phyloP scores from a whole-genome alignment of 139 green algal species.

The Diplosphaera chodatii region DNA sequence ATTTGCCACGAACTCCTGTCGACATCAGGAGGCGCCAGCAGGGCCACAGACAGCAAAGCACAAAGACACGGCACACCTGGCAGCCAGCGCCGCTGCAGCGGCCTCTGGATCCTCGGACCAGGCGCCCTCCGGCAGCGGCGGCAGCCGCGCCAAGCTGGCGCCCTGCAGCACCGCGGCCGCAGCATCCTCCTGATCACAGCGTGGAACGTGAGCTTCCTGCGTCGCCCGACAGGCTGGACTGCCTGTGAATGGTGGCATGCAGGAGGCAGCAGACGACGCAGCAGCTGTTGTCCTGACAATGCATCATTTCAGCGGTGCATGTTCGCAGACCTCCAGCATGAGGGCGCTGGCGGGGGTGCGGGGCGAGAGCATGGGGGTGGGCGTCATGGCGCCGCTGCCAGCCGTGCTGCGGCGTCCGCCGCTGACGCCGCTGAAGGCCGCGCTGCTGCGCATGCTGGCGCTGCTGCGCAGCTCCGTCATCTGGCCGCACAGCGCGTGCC shows the following conservation, averaged over 20 bases:
- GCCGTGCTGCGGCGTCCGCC: too few species aligned
- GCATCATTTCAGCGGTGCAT: conserved; percentile 3
- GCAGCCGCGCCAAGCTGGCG: conserved; percentile 1
- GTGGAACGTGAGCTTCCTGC: too few species aligned
- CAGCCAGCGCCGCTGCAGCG: conserved; percentile 9
- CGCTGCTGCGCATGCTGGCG: background rate
- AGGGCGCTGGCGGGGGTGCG: background rate
- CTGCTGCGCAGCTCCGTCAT: conserved; percentile 11
- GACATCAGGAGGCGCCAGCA: too few species aligned
- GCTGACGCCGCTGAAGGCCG: too few species aligned
- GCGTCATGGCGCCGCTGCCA: too few species aligned
- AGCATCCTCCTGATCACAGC: conserved; percentile 16
- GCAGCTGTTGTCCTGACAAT: too few species aligned
- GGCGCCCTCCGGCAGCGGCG: conserved; percentile 11
- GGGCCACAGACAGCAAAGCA: too few species aligned
- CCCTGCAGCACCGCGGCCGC: conserved; percentile 12
- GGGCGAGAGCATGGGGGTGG: too few species aligned
- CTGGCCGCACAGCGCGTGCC: conserved; percentile 28
- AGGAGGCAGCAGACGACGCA: too few species aligned
- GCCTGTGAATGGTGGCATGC: too few species aligned
- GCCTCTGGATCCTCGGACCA: conserved; percentile 3
- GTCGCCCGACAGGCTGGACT: too few species aligned
- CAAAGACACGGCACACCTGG: background rate
- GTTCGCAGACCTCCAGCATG: conserved; percentile 13
- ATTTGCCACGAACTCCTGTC: too few species aligned